Percentiles rank a stretch among this genome's conserved stretches.
These are phyloP conservation scores for Cryphonectria naterciae DNA, from an alignment of 2,329 filamentous ascomycete species.

Conservation along the genomic window DNA sequence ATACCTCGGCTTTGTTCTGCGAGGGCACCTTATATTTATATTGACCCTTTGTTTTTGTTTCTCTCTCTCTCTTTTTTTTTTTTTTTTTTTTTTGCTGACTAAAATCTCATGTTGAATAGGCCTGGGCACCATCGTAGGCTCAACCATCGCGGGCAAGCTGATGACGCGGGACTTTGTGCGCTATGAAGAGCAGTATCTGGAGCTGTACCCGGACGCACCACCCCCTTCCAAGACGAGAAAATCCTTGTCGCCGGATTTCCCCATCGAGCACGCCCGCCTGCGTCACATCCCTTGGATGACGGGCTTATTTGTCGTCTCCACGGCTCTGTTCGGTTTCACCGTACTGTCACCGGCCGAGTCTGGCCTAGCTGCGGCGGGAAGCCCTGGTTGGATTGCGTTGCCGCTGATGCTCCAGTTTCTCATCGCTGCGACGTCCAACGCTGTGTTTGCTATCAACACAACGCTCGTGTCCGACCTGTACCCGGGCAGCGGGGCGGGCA, in stretches of 20 bases:
- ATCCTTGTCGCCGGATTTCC: constrained; percentile 43
- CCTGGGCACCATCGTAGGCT: constrained; percentile 47
- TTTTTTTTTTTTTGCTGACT: background rate
- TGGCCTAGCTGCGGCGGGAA: background rate
- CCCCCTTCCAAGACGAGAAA: constrained; percentile 34
- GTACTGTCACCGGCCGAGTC: constrained; percentile 28
- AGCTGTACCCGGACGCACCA: constrained; percentile 35
- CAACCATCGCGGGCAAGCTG: constrained; percentile 45
- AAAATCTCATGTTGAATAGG: constrained; percentile 23
- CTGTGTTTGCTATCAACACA: constrained; percentile 42
- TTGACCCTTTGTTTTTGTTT: background rate
- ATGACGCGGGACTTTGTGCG: constrained; percentile 44
- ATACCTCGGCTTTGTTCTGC: background rate
- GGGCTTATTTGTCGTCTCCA: constrained; percentile 40
- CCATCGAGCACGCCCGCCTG: constrained; percentile 47
- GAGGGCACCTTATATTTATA: background rate
- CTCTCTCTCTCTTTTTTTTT: no score
- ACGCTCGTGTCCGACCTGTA: constrained; percentile 41
- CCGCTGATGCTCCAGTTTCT: constrained; percentile 39
- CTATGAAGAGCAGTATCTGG: constrained; percentile 36
- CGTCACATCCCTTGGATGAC: constrained; percentile 46
- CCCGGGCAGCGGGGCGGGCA: constrained; percentile 37
- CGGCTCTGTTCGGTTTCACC: constrained; percentile 42
- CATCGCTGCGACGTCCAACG: constrained; percentile 43
- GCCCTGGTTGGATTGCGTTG: constrained; percentile 34